These are phyloP conservation scores for Ceratocystis huliohia DNA, from an alignment of 2,329 filamentous ascomycete genomes.

Conservation along the genomic window DNA sequence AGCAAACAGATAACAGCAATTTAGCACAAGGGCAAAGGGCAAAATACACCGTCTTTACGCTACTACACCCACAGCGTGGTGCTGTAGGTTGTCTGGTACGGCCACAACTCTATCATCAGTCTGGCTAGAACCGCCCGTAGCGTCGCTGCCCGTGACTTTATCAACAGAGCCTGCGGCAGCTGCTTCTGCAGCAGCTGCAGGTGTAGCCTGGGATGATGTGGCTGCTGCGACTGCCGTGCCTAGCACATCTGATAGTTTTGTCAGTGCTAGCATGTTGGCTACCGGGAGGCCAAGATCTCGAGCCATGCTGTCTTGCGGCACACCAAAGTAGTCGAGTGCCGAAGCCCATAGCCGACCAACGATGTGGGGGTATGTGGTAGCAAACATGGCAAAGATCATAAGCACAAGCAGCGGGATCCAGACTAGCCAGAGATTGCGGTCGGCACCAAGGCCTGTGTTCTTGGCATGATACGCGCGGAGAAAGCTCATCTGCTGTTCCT, in stretches of 20 bases:
- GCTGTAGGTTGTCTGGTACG: constrained; percentile 1
- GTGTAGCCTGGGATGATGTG: constrained; percentile 15
- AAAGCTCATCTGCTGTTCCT: constrained; percentile 52
- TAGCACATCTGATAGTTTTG: constrained; percentile 19
- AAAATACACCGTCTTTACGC: not conserved
- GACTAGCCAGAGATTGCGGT: constrained; percentile 55
- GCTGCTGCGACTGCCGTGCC: constrained; percentile 18
- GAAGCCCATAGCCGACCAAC: constrained; percentile 23
- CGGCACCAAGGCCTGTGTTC: constrained; percentile 49
- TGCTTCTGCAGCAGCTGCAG: constrained; percentile 3
- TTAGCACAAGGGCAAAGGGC: not conserved
- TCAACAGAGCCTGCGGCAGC: not conserved
- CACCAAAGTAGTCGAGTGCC: constrained; percentile 20
- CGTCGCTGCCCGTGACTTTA: not conserved
- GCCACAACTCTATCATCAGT: not conserved
- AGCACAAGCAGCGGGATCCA: constrained; percentile 40
- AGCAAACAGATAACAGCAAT: constrained; percentile 10
- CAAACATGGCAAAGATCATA: constrained; percentile 32
- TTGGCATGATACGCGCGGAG: constrained; percentile 48
- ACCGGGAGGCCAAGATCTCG: constrained; percentile 21
- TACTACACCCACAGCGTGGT: not conserved
- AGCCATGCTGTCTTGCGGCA: constrained; percentile 19
- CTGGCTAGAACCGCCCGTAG: not conserved
- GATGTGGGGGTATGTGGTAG: constrained; percentile 31
- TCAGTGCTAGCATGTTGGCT: constrained; percentile 15